Conservation (phyloP, 495 filamentous ascomycete species). For the Aspergillus steynii region DNA sequence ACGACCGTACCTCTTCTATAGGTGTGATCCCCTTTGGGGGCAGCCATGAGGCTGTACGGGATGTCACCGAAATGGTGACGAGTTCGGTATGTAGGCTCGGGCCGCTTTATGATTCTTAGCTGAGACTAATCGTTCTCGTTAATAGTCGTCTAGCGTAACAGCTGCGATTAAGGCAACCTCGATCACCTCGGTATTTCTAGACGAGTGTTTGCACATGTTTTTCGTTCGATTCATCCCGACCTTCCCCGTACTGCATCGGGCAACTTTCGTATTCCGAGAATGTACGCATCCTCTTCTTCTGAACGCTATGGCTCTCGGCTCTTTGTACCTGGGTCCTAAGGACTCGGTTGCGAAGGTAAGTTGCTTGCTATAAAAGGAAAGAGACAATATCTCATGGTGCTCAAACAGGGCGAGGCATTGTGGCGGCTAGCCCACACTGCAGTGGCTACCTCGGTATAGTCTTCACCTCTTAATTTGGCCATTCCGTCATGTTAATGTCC, state of each 20-base stretch:
- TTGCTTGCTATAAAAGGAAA: not conserved
- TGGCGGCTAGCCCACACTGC: slow-evolving; percentile 51
- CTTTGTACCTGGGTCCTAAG: slow-evolving; percentile 48
- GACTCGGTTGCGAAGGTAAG: slow-evolving; percentile 43
- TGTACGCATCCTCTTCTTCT: slow-evolving; percentile 48
- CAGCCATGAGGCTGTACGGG: slow-evolving; percentile 47
- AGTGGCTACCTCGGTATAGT: slow-evolving; percentile 44
- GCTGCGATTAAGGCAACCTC: slow-evolving; percentile 48
- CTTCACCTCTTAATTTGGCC: not conserved
- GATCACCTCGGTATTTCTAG: slow-evolving; percentile 49
- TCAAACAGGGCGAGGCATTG: slow-evolving; percentile 41
- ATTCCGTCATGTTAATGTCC: not conserved
- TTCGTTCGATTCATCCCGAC: slow-evolving; percentile 51
- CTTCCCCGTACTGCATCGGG: slow-evolving; percentile 49
- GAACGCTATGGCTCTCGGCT: slow-evolving; percentile 52
- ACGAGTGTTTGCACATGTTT: slow-evolving; percentile 53
- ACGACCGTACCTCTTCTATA: slow-evolving; percentile 40
- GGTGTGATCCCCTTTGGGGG: slow-evolving; percentile 44
- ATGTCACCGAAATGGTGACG: slow-evolving; percentile 51
- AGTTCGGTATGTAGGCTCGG: slow-evolving; percentile 38
- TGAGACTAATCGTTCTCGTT: slow-evolving; percentile 4
- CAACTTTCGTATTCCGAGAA: slow-evolving; percentile 51
- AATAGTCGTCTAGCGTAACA: slow-evolving; percentile 46
- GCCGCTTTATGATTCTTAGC: not conserved
- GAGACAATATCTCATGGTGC: not conserved